These are phyloP conservation scores for Corylus avellana DNA, from an alignment of 306 rosid species.

Conservation along the genomic window DNA sequence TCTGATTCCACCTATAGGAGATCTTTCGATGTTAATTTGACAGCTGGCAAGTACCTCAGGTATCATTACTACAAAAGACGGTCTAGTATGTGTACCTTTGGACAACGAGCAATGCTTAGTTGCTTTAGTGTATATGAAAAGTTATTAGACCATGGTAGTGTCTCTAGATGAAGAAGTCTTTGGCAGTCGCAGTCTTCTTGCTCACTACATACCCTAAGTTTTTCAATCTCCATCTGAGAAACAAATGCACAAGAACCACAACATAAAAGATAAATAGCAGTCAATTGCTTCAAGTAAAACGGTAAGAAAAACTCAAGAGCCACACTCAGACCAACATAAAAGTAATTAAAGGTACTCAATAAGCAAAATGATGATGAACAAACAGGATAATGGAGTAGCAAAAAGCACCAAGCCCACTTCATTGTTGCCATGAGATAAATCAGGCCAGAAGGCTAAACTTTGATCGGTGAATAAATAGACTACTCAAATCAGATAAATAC, in stretches of 20 bases:
- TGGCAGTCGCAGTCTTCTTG: constrained; percentile 68
- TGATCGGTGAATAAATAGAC: constrained; percentile 8
- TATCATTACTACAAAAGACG: constrained; percentile 11
- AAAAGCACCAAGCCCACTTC: constrained; percentile 1
- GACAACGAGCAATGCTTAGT: constrained; percentile 79
- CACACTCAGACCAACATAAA: constrained; percentile 3
- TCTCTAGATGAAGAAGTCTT: constrained; percentile 42
- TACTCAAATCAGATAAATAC: constrained; percentile 36
- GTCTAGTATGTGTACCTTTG: constrained; percentile 55
- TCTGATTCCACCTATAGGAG: neutral
- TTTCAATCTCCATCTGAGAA: constrained; percentile 63
- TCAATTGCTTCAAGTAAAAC: constrained; percentile 9
- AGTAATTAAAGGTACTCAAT: neutral
- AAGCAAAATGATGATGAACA: neutral
- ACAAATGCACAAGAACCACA: constrained; percentile 30
- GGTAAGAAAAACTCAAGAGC: neutral
- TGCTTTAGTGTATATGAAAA: constrained; percentile 71
- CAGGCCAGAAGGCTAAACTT: neutral
- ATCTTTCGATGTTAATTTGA: neutral
- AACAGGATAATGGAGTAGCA: neutral
- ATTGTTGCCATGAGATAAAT: neutral
- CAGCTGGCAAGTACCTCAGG: constrained; percentile 1
- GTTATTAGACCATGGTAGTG: constrained; percentile 80
- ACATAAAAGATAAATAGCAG: constrained; percentile 20
- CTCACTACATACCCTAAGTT: constrained; percentile 63